Evolutionary conservation across 2,329 filamentous ascomycete species (phyloP).

Genomic region (Penicillium sumatraense): DNA sequence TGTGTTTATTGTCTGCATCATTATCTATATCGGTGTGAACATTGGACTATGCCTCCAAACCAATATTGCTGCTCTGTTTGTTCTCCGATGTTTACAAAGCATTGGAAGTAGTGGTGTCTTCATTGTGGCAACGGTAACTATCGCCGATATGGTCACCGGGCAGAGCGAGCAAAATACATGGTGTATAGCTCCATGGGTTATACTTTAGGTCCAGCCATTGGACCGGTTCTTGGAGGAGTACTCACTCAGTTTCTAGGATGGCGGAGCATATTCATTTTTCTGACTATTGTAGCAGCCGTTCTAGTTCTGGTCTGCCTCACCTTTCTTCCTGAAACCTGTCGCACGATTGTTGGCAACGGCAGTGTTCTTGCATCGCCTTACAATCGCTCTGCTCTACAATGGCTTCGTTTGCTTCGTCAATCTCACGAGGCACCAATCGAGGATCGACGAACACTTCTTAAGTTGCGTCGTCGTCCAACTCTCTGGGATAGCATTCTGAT

Average conservation of each 20-base stretch:
- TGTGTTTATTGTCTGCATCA: neutral
- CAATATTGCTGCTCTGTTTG: neutral
- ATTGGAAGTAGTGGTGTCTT: neutral
- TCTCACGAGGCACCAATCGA: neutral
- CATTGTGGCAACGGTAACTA: neutral
- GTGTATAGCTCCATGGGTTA: neutral
- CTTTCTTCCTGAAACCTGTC: conserved; percentile 35
- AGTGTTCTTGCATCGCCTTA: conserved; percentile 18
- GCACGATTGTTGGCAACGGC: conserved; percentile 39
- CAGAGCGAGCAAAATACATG: neutral
- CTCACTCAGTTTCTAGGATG: conserved; percentile 54
- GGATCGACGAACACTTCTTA: neutral
- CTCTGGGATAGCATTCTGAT: neutral
- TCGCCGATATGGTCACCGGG: neutral
- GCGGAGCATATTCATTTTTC: conserved; percentile 59
- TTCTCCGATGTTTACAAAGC: neutral
- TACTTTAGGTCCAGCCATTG: conserved; percentile 48
- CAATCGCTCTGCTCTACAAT: conserved; percentile 7
- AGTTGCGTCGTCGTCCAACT: neutral
- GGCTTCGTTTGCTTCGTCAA: neutral
- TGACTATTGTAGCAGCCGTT: conserved; percentile 48
- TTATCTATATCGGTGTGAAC: neutral
- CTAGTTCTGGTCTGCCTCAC: conserved; percentile 33
- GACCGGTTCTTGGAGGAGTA: conserved; percentile 55
- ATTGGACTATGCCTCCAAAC: neutral